Evolutionary conservation across 768 basidiomycete species (phyloP), one percentile per base, ranked within the genome.

Genomic region (Kwoniella sp.): DNA sequence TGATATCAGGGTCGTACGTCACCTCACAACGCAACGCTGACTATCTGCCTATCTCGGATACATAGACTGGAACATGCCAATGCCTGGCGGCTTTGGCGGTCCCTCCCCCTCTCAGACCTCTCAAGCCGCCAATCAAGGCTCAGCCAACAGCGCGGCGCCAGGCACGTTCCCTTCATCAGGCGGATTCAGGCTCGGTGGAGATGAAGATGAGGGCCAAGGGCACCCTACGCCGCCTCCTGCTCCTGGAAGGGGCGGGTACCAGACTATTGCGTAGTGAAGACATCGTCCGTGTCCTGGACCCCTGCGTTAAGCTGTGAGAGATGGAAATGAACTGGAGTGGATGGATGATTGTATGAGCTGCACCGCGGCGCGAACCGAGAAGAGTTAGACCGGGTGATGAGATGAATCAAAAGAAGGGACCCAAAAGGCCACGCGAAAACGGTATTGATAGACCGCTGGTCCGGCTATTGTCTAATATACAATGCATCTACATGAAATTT

Each of bases 161-260:
- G 64, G 60, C 17, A 52, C 48, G 25, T 77, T 77, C 70, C 76
- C 76, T 41, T 66, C 67, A 1, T 67, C 70, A 4, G 76, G 76
- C 28, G 76, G 76, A 47, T 77, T 77, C 66, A 73, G 71, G 59
- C 65, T 75, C 11, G 76, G 76, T 41, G 69, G 73, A n/a, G 75
- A 74, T 22, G 76, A 77, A 2, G 73, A 75, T 4, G 65, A 64
- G 17, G 54, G 51, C 2, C 54, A 65, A 47, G 69, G 67, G 12
- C 61, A 61, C 29, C 67, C 74, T 23, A 68, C 73, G 11, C 66
- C 68, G 26, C 53, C 63, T 12, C 74, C 72, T 58, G 62, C 69
- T 12, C 66, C 72, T 8, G 76, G 76, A 22, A 28, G 76, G 31
- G 70, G 68, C 51, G 76, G 76, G 8, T 77, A 77, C 53, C 66